These are phyloP conservation scores for Kandelia obovata DNA, from an alignment of 345 rosid species.

Conservation along the genomic window DNA sequence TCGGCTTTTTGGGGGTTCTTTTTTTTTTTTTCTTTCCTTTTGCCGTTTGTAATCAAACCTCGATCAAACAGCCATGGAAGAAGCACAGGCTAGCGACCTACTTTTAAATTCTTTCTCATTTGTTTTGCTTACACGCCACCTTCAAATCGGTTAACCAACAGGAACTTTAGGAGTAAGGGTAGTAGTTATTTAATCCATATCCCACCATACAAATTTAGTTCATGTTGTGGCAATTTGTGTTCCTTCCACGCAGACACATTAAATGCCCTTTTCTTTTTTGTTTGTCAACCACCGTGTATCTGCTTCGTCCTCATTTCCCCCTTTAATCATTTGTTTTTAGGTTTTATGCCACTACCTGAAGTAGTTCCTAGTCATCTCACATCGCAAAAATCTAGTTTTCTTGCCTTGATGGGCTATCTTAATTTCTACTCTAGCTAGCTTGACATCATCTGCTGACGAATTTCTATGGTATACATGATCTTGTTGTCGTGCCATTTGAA, in stretches of 20 bases:
- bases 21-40: background rate
- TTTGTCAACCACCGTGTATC: background rate
- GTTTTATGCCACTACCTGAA: background rate
- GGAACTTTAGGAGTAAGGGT: constrained; percentile 23
- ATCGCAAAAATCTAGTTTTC: background rate
- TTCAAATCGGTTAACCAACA: background rate
- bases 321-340: background rate
- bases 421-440: no score
- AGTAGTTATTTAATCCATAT: constrained; percentile 29
- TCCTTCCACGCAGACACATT: background rate
- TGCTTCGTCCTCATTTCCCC: background rate
- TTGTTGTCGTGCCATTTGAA: no score
- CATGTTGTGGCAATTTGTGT: constrained; percentile 1
- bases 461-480: no score
- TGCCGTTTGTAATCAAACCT: background rate
- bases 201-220: constrained; percentile 16
- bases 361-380: background rate
- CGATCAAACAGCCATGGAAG: background rate
- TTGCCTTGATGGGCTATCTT: background rate
- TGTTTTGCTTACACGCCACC: constrained; percentile 40
- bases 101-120: background rate
- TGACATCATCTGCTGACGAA: no score
- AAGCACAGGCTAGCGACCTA: constrained; percentile 2
- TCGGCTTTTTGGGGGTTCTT: background rate
- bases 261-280: background rate